Evolutionary conservation across 495 filamentous ascomycete genomes (phyloP).

Genomic region (Sphaerosporella brunnea): DNA sequence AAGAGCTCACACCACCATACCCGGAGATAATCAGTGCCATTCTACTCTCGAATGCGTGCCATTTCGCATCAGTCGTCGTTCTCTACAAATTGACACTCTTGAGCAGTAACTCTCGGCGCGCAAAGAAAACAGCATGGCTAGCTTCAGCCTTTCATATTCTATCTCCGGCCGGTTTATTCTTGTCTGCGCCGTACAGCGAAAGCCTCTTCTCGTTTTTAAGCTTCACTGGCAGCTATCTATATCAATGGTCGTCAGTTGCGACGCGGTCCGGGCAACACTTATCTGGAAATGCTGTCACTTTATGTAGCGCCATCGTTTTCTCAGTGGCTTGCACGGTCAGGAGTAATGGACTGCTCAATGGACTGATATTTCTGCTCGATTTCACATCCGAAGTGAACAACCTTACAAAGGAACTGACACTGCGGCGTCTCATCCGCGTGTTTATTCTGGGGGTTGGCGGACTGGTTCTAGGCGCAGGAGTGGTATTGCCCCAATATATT

Average conservation of each 20-base stretch:
- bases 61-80: constrained; percentile 54
- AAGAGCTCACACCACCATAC: constrained; percentile 10
- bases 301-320: constrained; percentile 28
- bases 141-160: constrained; percentile 55
- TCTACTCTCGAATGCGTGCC: constrained; percentile 47
- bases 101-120: constrained; percentile 11
- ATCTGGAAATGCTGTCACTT: constrained; percentile 4
- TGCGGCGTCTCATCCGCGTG: constrained; percentile 31
- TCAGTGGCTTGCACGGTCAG: constrained; percentile 56
- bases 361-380: constrained; percentile 50
- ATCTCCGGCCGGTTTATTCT: constrained; percentile 73
- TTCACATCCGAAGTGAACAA: constrained; percentile 10
- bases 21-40: constrained; percentile 38
- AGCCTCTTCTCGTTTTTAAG: constrained; percentile 60
- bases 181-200: constrained; percentile 76
- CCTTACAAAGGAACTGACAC: constrained; percentile 18
- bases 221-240: constrained; percentile 54
- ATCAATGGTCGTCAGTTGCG: constrained; percentile 36
- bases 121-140: background rate
- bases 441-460: constrained; percentile 46
- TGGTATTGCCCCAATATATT: constrained; percentile 50
- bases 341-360: constrained; percentile 77
- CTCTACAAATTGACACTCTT: constrained; percentile 42
- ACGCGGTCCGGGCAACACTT: constrained; percentile 6
- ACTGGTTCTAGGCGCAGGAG: constrained; percentile 44